A percentile compares a stretch with the other conserved stretches of the same genome.
These are phyloP conservation scores for Cucurbita argyrosperma DNA, from an alignment of 306 rosid genomes.

Conservation along the genomic window DNA sequence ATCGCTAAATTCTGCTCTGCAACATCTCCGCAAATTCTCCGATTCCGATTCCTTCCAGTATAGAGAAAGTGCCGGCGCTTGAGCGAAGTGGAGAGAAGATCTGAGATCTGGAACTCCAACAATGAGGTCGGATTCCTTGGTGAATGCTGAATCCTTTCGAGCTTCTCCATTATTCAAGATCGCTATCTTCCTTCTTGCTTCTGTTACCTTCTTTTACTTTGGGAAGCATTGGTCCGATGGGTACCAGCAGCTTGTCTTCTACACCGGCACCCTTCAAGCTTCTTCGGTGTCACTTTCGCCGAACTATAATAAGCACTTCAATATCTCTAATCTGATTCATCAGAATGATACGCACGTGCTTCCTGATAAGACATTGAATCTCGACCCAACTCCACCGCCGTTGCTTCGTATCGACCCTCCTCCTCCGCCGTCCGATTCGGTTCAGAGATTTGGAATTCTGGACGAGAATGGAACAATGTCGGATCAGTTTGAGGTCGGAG, in stretches of 20 bases:
- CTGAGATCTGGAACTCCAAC: constrained; percentile 6
- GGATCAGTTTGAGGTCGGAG: constrained; percentile 57
- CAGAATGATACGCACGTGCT: constrained; percentile 9
- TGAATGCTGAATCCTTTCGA: constrained; percentile 26
- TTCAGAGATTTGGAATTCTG: constrained; percentile 46
- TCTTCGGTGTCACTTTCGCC: constrained; percentile 46
- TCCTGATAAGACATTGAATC: constrained; percentile 12
- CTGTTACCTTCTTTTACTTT: constrained; percentile 51
- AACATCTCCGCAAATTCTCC: neutral
- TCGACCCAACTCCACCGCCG: neutral
- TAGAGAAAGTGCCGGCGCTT: neutral
- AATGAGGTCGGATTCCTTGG: constrained; percentile 16
- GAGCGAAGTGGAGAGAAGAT: neutral
- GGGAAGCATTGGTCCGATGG: constrained; percentile 76
- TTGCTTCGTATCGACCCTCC: neutral
- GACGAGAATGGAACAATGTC: constrained; percentile 71
- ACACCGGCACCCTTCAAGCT: constrained; percentile 15
- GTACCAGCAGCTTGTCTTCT: constrained; percentile 65
- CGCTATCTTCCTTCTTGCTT: constrained; percentile 27
- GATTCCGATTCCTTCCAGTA: neutral
- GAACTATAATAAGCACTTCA: constrained; percentile 29
- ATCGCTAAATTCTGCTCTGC: neutral
- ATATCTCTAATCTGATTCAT: constrained; percentile 29
- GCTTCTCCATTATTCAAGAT: constrained; percentile 24
- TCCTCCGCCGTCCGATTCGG: constrained; percentile 28